These are phyloP conservation scores for Mrakia frigida DNA, from an alignment of 768 basidiomycete genomes.

Conservation along the genomic window DNA sequence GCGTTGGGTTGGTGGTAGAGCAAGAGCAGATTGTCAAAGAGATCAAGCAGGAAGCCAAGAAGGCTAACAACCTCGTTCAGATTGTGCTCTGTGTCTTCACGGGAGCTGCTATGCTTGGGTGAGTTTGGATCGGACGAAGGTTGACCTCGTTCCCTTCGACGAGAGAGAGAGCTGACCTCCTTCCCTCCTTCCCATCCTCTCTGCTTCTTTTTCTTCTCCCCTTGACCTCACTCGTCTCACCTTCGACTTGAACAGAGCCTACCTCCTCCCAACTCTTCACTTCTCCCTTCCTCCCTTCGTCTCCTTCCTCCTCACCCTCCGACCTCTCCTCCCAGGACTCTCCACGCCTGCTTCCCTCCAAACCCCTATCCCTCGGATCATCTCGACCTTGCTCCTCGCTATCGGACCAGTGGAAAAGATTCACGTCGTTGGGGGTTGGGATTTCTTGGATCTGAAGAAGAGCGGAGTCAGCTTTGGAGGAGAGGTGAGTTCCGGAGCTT, in stretches of 20 bases:
- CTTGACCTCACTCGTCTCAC: not conserved
- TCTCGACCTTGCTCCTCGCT: not conserved
- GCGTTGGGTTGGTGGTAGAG: not conserved
- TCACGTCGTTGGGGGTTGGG: not conserved
- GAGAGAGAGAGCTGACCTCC: constrained; percentile 3
- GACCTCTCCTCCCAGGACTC: not conserved
- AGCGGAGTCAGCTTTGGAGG: not conserved
- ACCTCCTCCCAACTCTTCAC: not conserved
- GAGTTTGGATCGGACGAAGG: not conserved
- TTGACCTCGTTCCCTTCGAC: too few species aligned
- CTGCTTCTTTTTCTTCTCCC: not conserved
- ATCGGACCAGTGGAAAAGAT: constrained; percentile 7
- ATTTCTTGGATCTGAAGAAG: not conserved
- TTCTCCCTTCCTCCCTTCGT: constrained; percentile 8
- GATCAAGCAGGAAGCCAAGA: constrained; percentile 10
- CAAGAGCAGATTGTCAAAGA: not conserved
- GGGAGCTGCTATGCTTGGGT: constrained; percentile 11
- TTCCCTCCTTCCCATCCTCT: not conserved
- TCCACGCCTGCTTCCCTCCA: not conserved
- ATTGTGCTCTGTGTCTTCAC: not conserved
- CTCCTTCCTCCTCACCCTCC: constrained; percentile 16
- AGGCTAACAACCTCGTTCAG: not conserved
- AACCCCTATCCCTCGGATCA: not conserved
- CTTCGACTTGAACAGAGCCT: not conserved
- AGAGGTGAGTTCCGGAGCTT: not conserved